A percentile compares a stretch with the other conserved stretches of the same genome.
These are phyloP conservation scores for Spinacia oleracea DNA, from an alignment of 179 eudicot genomes.

Conservation along the genomic window DNA sequence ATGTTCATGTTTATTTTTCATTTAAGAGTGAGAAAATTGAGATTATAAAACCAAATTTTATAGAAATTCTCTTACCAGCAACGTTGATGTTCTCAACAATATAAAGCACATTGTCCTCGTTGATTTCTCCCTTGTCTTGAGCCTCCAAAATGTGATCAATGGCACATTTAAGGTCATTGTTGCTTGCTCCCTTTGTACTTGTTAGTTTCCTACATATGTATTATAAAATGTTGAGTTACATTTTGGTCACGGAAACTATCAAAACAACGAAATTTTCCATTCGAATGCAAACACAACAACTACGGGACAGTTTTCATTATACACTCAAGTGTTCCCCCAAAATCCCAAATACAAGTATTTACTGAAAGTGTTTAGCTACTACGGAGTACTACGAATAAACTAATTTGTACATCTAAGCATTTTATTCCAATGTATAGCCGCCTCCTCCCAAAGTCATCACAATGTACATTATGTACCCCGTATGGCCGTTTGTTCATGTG, in stretches of 20 bases:
- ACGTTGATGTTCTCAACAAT: slow-evolving; percentile 73
- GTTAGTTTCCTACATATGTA: slow-evolving; percentile 46
- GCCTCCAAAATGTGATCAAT: slow-evolving; percentile 69
- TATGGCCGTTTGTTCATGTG: neutral
- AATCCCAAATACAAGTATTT: too few relatives aligned
- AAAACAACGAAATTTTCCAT: too few relatives aligned
- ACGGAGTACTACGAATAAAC: neutral
- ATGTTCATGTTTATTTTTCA: neutral
- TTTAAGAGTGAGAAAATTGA: neutral
- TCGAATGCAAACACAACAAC: too few relatives aligned
- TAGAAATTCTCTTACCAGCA: slow-evolving; percentile 30
- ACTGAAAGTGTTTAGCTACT: neutral
- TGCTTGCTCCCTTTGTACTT: slow-evolving; percentile 47
- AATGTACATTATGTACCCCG: neutral
- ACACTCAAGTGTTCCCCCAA: neutral
- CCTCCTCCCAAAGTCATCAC: neutral
- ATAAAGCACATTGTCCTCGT: slow-evolving; percentile 69
- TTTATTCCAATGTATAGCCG: neutral
- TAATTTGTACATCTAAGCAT: neutral
- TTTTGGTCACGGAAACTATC: too few relatives aligned
- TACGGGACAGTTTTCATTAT: too few relatives aligned
- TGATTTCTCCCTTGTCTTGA: slow-evolving; percentile 65
- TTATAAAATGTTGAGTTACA: neutral
- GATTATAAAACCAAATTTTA: neutral
- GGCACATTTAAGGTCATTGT: slow-evolving; percentile 52